phyloP scores from a whole-genome alignment of 2,329 filamentous ascomycete genomes.

The Epichloe hybrida region DNA sequence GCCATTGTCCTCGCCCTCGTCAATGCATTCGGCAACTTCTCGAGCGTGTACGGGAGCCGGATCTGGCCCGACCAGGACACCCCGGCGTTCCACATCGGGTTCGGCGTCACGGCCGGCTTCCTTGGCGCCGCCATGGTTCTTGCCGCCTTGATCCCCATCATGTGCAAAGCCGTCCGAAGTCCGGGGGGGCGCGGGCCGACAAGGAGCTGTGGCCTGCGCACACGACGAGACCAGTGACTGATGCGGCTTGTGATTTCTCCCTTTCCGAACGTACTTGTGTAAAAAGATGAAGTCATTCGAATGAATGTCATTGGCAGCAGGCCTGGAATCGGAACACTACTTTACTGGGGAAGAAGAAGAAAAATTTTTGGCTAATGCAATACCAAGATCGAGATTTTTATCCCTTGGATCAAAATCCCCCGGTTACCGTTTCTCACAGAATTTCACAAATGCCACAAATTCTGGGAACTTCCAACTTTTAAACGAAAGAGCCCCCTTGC shows the following conservation, averaged over 20 bases:
- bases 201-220: neutral
- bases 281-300: too few relatives aligned
- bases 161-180: neutral
- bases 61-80: constrained; percentile 17
- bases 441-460: too few relatives aligned
- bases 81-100: constrained; percentile 15
- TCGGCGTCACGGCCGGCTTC: constrained; percentile 17
- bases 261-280: too few relatives aligned
- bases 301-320: too few relatives aligned
- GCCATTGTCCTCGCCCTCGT: constrained; percentile 19
- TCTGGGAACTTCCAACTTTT: too few relatives aligned
- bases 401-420: too few relatives aligned
- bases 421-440: too few relatives aligned
- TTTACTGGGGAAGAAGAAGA: too few relatives aligned
- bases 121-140: constrained; percentile 11
- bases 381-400: too few relatives aligned
- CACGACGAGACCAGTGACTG: neutral
- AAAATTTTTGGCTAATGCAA: too few relatives aligned
- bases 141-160: constrained; percentile 10
- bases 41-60: constrained; percentile 17
- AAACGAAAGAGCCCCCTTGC: neutral
- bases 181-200: constrained; percentile 1
- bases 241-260: neutral
- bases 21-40: constrained; percentile 19
- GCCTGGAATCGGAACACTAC: too few relatives aligned